phyloP scores from a whole-genome alignment of 164 flowering plant genomes.

The Stephania yunnanensis region DNA sequence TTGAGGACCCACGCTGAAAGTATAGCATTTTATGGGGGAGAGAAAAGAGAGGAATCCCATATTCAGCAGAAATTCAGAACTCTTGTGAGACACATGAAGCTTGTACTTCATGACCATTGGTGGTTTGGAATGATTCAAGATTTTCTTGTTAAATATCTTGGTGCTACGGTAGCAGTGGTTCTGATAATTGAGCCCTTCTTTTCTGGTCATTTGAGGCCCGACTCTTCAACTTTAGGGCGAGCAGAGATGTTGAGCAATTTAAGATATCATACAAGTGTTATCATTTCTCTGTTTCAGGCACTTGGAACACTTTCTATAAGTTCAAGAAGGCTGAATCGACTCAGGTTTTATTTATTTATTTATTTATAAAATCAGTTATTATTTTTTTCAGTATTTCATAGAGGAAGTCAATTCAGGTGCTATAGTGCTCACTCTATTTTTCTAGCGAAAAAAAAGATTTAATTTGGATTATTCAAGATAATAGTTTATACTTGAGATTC shows the following conservation, averaged over 20 bases:
- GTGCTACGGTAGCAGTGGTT: slow-evolving; percentile 95
- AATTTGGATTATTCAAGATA: no score
- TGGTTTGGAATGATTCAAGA: slow-evolving; percentile 99
- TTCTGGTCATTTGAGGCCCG: slow-evolving; percentile 83
- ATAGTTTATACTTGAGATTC: no score
- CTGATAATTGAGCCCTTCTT: slow-evolving; percentile 97
- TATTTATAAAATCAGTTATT: not conserved
- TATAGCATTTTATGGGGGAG: slow-evolving; percentile 98
- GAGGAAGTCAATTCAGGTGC: not conserved
- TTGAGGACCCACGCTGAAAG: slow-evolving; percentile 97
- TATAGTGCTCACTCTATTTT: no score
- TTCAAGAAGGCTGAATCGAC: slow-evolving; percentile 82
- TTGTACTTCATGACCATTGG: slow-evolving; percentile 95
- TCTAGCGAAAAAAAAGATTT: no score
- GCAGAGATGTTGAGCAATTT: slow-evolving; percentile 98
- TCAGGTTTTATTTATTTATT: slow-evolving; percentile 50
- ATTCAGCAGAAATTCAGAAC: slow-evolving; percentile 74
- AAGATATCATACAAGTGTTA: slow-evolving; percentile 98
- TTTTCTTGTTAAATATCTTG: slow-evolving; percentile 92
- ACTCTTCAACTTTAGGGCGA: slow-evolving; percentile 85
- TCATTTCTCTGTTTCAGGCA: slow-evolving; percentile 88
- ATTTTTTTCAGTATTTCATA: not conserved
- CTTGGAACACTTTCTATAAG: slow-evolving; percentile 93
- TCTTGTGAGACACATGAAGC: slow-evolving; percentile 64
- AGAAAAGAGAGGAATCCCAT: slow-evolving; percentile 80